Conservation (phyloP, 2,329 filamentous ascomycete species). For the Monosporascus sp. region DNA sequence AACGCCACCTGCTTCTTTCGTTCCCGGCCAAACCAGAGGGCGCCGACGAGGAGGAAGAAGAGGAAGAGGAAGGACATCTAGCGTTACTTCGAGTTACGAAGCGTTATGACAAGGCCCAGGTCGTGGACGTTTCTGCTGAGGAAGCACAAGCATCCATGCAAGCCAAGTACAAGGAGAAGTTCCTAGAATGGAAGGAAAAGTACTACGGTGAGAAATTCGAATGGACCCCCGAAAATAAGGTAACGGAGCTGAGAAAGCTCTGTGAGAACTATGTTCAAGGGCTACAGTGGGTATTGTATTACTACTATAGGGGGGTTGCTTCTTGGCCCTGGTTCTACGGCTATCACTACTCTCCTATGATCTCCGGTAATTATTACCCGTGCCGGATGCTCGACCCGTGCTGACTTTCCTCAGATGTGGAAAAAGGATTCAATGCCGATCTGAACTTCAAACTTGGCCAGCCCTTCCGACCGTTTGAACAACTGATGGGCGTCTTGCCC, state of each 20-base stretch:
- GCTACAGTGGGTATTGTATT: conserved; percentile 95
- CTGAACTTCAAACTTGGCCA: conserved; percentile 91
- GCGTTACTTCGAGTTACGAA: conserved; percentile 82
- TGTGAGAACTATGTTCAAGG: conserved; percentile 97
- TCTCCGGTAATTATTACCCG: conserved; percentile 55
- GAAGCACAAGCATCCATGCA: conserved; percentile 76
- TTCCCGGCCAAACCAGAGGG: conserved; percentile 39
- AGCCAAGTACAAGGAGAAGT: conserved; percentile 84
- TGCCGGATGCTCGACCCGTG: neutral
- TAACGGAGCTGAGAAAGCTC: conserved; percentile 68
- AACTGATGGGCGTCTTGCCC: conserved; percentile 96
- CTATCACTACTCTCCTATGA: conserved; percentile 97
- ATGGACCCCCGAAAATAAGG: conserved; percentile 76
- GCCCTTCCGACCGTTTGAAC: conserved; percentile 90
- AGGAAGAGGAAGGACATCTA: conserved; percentile 74
- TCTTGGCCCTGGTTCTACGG: conserved; percentile 98
- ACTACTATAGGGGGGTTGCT: conserved; percentile 95
- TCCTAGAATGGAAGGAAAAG: conserved; percentile 86
- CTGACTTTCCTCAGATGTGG: conserved; percentile 60
- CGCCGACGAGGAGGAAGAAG: conserved; percentile 55
- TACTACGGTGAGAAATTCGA: conserved; percentile 89
- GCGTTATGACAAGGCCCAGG: conserved; percentile 83
- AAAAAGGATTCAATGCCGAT: conserved; percentile 78
- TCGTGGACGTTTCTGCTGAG: conserved; percentile 72
- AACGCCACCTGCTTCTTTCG: conserved; percentile 45